Percentiles rank a stretch among this genome's conserved stretches.
phyloP scores from a whole-genome alignment of 2,329 filamentous ascomycete genomes.

The Microthyrium microscopicum region DNA sequence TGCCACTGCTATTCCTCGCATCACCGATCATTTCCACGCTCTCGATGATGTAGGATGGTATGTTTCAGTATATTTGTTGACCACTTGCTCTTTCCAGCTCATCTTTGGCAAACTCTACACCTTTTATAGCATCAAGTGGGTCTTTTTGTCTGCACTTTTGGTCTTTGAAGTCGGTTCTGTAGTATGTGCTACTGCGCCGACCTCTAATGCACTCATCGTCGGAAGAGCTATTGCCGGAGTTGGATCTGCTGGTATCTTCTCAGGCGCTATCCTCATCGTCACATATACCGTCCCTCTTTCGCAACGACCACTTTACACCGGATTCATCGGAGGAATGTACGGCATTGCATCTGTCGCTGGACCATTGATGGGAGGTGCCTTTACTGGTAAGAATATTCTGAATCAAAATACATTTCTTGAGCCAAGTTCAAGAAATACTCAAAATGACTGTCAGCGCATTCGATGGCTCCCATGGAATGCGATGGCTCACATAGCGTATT shows the following conservation, averaged over 20 bases:
- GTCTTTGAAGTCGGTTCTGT: conserved; percentile 37
- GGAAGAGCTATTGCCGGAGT: conserved; percentile 34
- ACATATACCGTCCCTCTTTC: conserved; percentile 27
- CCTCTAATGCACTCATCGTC: conserved; percentile 31
- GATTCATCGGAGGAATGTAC: conserved; percentile 32
- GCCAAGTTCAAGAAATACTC: no score
- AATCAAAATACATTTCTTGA: no score
- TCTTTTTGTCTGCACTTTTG: conserved; percentile 26
- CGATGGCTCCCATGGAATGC: no score
- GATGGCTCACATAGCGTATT: no score
- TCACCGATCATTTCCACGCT: conserved; percentile 30
- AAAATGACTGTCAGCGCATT: no score
- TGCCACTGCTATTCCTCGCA: conserved; percentile 29
- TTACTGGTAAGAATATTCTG: no score
- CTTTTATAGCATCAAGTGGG: conserved; percentile 29
- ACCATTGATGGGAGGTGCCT: conserved; percentile 30
- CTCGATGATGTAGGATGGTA: conserved; percentile 32
- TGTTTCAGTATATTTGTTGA: conserved; percentile 24
- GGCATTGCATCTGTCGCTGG: conserved; percentile 31
- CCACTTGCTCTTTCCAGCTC: conserved; percentile 25
- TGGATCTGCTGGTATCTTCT: conserved; percentile 33
- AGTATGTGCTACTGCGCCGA: conserved; percentile 34
- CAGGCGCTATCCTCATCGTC: conserved; percentile 31
- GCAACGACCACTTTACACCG: conserved; percentile 32
- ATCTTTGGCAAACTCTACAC: conserved; percentile 30